These are phyloP conservation scores for Fusarium sororula DNA, from an alignment of 2,329 filamentous ascomycete genomes.

Conservation along the genomic window DNA sequence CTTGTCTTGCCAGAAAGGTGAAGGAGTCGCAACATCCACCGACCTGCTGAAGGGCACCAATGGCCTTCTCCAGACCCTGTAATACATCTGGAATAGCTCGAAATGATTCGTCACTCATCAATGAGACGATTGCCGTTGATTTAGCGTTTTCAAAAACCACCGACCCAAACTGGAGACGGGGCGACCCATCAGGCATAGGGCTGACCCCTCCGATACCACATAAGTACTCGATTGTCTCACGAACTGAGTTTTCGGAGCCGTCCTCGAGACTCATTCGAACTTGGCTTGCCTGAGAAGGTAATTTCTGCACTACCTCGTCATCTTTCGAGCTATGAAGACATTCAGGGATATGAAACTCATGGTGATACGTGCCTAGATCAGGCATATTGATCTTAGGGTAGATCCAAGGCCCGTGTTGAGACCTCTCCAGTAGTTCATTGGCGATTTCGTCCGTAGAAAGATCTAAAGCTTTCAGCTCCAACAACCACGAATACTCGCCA, in stretches of 20 bases:
- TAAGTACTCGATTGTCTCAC: fast-evolving
- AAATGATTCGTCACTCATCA: fast-evolving
- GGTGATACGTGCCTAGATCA: too few species aligned
- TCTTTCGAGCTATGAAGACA: too few species aligned
- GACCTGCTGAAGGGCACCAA: fast-evolving
- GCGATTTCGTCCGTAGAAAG: too few species aligned
- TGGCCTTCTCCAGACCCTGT: fast-evolving
- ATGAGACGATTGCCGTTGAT: fast-evolving
- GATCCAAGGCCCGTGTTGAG: too few species aligned
- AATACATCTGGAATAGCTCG: fast-evolving
- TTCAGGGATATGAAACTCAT: too few species aligned
- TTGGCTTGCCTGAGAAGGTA: too few species aligned
- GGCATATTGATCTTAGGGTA: too few species aligned
- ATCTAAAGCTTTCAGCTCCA: too few species aligned
- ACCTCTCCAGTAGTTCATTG: too few species aligned
- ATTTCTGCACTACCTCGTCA: too few species aligned
- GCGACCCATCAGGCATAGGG: fast-evolving
- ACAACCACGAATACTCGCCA: too few species aligned
- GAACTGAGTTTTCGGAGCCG: fast-evolving
- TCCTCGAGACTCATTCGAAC: background rate
- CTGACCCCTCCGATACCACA: background rate
- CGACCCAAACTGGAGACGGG: fast-evolving
- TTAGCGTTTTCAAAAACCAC: fast-evolving
- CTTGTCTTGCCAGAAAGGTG: background rate
- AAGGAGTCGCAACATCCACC: background rate